Conservation (phyloP, 768 basidiomycete species). For the Termitomyces sp. region DNA sequence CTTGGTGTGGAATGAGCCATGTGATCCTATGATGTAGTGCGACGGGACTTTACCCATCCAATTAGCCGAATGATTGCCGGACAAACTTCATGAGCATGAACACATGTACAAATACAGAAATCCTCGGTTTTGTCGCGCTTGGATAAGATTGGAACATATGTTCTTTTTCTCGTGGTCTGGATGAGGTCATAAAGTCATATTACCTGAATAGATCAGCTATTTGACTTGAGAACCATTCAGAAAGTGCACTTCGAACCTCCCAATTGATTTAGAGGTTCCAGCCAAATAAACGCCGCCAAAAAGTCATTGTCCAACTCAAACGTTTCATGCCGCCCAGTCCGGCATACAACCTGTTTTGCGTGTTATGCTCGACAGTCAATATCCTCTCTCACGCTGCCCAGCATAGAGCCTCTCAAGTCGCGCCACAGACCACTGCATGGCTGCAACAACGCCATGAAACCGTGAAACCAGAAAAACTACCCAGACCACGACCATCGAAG, state of each 20-base stretch:
- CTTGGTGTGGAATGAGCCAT: neutral
- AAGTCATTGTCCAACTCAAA: neutral
- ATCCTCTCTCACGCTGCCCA: slow-evolving; percentile 61
- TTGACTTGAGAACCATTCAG: too few species aligned
- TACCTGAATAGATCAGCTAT: too few species aligned
- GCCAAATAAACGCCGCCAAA: slow-evolving; percentile 3
- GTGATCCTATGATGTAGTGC: neutral
- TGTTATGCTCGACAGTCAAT: slow-evolving; percentile 52
- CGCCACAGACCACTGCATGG: slow-evolving; percentile 17
- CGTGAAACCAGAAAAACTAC: neutral
- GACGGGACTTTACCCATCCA: neutral
- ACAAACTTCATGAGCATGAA: too few species aligned
- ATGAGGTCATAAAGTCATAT: too few species aligned
- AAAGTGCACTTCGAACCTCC: too few species aligned
- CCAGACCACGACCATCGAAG: neutral
- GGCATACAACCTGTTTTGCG: slow-evolving; percentile 69
- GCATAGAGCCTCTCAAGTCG: slow-evolving; percentile 43
- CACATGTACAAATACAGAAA: too few species aligned
- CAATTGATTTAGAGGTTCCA: neutral
- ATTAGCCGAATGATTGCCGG: neutral
- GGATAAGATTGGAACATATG: too few species aligned
- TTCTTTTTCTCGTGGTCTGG: too few species aligned
- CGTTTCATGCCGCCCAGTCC: slow-evolving; percentile 61
- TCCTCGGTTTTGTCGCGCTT: too few species aligned
- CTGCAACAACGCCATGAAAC: slow-evolving; percentile 8